Evolutionary conservation across 2,329 filamentous ascomycete genomes (phyloP), one percentile per base, ranked within the genome.

Genomic region (Dryadomyces sulphureus): DNA sequence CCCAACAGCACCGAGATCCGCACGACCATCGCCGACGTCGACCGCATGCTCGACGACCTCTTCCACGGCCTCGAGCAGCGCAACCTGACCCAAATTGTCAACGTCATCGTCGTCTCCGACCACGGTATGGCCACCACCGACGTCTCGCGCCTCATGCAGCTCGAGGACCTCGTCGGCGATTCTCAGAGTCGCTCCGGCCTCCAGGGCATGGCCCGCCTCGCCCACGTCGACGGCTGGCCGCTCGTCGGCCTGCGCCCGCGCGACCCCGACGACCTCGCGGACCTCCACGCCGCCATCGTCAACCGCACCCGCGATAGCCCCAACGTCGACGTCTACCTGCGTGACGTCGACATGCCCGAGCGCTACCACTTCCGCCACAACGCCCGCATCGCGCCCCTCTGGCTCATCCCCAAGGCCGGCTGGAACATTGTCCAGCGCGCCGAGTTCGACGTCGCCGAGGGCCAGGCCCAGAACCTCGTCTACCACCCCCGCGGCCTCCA

Each of bases 111-210:
- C n/a, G 90, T 98, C 2, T 95, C 88, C 0, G 92, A 98, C 59
- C 92, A 98, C 59, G 92, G 92, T 43, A 98, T 98, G 92, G 92
- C 92, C 1, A 94, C 88, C 0, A 96, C 92, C 0, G 84, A 89
- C 49, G 77, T 75, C 0, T 71, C 79, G 17, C 76, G 92, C 11
- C 68, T 96, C 40, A 73, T 96, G 22, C 92, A 96, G 62, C 69
- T 96, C 2, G 92, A 98, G 52, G 87, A 95, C 57, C 65, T 96
- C 4, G 70, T 96, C 41, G 86, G 95, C 59, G 27, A 32, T 32
- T 9, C 27, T 9, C 9, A 9, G 9, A 32, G 27, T 14, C 27
- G 27, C 27, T 9, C 11, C 27, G 34, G 38, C 14, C 12, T 17
- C 41, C 24, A 4, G 12, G 30, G 19, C 21, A 17, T 83, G 6